These are phyloP conservation scores for Boeremia lycopersici DNA, from an alignment of 2,329 filamentous ascomycete genomes.

Conservation along the genomic window DNA sequence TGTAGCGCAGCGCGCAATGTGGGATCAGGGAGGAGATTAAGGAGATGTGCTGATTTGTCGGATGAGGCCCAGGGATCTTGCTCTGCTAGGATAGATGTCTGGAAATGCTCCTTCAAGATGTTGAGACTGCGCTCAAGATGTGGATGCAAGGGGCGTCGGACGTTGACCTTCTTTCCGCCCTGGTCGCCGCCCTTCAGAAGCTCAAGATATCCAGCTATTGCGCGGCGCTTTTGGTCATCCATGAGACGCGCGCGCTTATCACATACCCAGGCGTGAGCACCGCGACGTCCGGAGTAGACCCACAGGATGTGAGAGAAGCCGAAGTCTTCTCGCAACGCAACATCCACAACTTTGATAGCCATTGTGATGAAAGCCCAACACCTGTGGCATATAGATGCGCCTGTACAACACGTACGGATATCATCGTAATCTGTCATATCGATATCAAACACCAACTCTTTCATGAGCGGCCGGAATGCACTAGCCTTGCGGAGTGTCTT, in stretches of 20 bases:
- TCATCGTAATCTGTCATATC: constrained; percentile 99
- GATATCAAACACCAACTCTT: constrained; percentile 98
- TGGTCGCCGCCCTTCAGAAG: constrained; percentile 86
- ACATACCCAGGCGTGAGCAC: constrained; percentile 97
- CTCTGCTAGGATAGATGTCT: constrained; percentile 76
- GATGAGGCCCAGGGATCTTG: constrained; percentile 81
- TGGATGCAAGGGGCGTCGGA: constrained; percentile 84
- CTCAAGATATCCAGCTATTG: constrained; percentile 88
- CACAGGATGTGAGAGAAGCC: constrained; percentile 96
- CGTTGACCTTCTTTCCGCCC: constrained; percentile 83
- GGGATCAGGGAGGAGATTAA: constrained; percentile 84
- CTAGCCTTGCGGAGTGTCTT: constrained; percentile 82
- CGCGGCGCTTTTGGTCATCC: constrained; percentile 83
- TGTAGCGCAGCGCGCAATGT: constrained; percentile 77
- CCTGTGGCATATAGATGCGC: constrained; percentile 89
- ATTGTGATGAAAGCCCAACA: constrained; percentile 99
- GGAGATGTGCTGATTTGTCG: constrained; percentile 75
- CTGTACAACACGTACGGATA: constrained; percentile 91
- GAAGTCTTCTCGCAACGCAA: constrained; percentile 88
- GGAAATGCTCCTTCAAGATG: constrained; percentile 83
- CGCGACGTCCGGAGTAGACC: constrained; percentile 97
- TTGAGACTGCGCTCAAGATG: constrained; percentile 87
- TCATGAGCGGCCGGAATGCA: constrained; percentile 84
- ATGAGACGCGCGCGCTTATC: constrained; percentile 83
- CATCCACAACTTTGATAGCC: constrained; percentile 92